Evolutionary conservation across 2,329 filamentous ascomycete genomes (phyloP), one percentile per base, ranked within the genome.

Genomic region (Aspergillus fumigatiaffinis): DNA sequence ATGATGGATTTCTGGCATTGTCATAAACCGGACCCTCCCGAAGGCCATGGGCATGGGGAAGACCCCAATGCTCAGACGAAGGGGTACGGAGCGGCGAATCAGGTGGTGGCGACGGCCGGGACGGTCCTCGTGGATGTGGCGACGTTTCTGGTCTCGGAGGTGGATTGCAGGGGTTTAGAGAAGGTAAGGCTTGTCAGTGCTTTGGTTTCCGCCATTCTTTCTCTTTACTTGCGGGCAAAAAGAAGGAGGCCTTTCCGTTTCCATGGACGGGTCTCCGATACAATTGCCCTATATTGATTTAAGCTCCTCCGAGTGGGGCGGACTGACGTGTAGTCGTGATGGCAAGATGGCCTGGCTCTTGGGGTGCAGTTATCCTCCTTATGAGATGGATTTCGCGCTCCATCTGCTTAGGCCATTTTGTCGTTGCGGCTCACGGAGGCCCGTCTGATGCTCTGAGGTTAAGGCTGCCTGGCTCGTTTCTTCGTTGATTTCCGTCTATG

Each of bases 1-100:
- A 96, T 99, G 92, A 99, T 99, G 94, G 95, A 99, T 73, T 96
- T 99, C 66, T 99, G 94, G 94, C 95, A 99, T 74, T 99, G 94
- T 69, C 94, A 99, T 74, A 97, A 97, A 74, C 94, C 95, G 1
- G 78, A 82, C 59, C 65, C 80, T 26, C 75, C 71, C 10, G 73
- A 79, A 50, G 69, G 73, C 12, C 74, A 79, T 46, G 65, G 80
- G 10, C 66, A 70, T n/a, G 71, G 78, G 46, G 69, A 82, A 23
- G 76, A 82, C n/a, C 73, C 75, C 49, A 78, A 85, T 17, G 79
- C 82, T 7, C 62, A 69, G 35, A 77, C 80, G 10, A 89, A 91
- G 67, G 92, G 90, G 0, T 97, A 96, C 69, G 90, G 91, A n/a
- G 90, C 92, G 29, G 87, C 87, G 48, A 92, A 87, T 64, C 84